Base-by-base conservation (phyloP, 257 asterid genomes). In the Petrea volubilis region DNA sequence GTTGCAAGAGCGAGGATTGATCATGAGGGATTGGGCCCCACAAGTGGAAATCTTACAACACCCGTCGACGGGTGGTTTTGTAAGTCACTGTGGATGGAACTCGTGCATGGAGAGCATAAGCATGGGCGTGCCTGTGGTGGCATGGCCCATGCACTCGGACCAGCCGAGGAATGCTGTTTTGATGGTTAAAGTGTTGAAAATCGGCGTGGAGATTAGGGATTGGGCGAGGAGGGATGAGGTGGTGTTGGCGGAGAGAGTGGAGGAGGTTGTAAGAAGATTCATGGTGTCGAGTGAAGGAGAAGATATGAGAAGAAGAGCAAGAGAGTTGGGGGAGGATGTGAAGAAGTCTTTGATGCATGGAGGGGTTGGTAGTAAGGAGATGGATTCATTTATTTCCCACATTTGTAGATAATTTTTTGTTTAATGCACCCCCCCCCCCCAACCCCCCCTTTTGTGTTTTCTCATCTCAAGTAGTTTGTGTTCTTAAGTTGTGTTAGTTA, bases 131-230 rank as follows among this genome's bases (percentile, higher is more conserved):
- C 87, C 86, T 0, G 59, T 81, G 17, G 79, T 21, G 17, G 60
- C 88, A 6, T 83, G 88, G 84, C 91, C 88, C 1, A 83, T 83
- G 88, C 89, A 83, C 33, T 74, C 82, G 0, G 91, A 86, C 53
- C 87, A 83, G 65, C 87, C 87, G 13, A 69, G 67, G 62, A 81
- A 86, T 1, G 79, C 91, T 0, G 43, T 75, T n/a, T 44, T 86
- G 4, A 21, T 83, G 5, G 75, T 75, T 0, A 27, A 75, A 38
- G 78, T 76, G 25, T 40, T 86, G 64, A 71, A 49, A 56, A 38
- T 78, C 7, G 88, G 87, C 0, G 9, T 79, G 34, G 78, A 20
- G 13, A 60, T 74, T 1, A 50, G 4, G 46, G 61, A 65, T 14
- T 86, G 89, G 87, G 78, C 27, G 2, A 23, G 11, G 2, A 36